Evolutionary conservation across 805 yeast genomes (phyloP), one percentile per base, ranked within the genome.

Genomic region (Ogataea sp.): DNA sequence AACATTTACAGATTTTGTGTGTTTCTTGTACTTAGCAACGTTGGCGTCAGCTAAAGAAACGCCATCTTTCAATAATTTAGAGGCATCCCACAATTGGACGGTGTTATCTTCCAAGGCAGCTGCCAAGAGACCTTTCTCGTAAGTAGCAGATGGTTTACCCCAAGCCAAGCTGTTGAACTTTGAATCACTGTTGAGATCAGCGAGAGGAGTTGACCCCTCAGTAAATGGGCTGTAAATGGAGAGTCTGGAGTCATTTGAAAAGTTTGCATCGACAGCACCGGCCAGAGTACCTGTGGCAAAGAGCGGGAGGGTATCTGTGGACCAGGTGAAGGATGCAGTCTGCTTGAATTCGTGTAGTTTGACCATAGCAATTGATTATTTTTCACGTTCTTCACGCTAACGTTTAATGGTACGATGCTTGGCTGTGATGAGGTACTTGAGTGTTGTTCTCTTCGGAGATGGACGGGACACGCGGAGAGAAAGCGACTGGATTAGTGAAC

Each of bases 241-340:
- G 42, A 93, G 64, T n/a, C 73, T 62, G 2, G 96, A 78, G 23
- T 79, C 71, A 17, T 93, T 78, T 31, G 89, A 79, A 61, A 89
- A 89, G 56, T 82, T 79, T 32, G 83, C 84, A 57, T 87, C 96
- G 51, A 93, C 83, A 13, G 96, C 94, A 7, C 97, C 97, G 0
- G 97, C 89, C n/a, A 86, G 83, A 0, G 96, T 83, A 18, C 96
- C 98, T 2, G 96, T 77, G 18, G 88, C 97, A 48, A 93, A 58
- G 39, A 75, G 62, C 15, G 97, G 97, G 44, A 78, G 63, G 32
- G 69, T 59, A 49, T 77, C 84, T 47, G 80, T 75, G 34, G 96
- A 85, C 97, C 97, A 90, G 33, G 97, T 95, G 65, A 93, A 87
- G n/a, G 95, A 80, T 38, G 96, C 89, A 13, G 96, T 85, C 50